phyloP scores from a whole-genome alignment of 1,139 yeast genomes.

The Saccharomyces hybrid region DNA sequence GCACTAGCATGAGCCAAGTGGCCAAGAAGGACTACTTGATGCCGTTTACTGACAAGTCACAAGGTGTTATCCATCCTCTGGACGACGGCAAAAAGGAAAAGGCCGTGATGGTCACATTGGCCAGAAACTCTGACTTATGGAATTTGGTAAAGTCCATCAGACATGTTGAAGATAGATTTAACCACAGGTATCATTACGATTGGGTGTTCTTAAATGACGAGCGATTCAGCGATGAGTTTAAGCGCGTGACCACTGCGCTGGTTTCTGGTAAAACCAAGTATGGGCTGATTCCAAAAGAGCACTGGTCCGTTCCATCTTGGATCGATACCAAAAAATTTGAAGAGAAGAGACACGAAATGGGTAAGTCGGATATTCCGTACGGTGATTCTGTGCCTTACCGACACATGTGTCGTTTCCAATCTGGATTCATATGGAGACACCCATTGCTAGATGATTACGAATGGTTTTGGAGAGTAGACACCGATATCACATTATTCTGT shows the following conservation, averaged over 20 bases:
- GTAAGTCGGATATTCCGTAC: conserved; percentile 42
- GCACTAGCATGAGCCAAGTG: background rate
- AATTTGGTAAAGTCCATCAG: conserved; percentile 54
- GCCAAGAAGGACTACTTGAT: conserved; percentile 11
- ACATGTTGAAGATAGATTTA: conserved; percentile 68
- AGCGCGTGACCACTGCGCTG: conserved; percentile 34
- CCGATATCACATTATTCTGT: conserved; percentile 69
- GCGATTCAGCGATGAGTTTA: conserved; percentile 42
- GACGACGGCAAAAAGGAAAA: conserved; percentile 38
- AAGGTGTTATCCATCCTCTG: conserved; percentile 23
- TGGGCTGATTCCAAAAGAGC: conserved; percentile 43
- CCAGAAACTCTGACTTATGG: conserved; percentile 62
- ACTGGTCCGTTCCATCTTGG: conserved; percentile 52
- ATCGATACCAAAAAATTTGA: conserved; percentile 56
- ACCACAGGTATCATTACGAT: conserved; percentile 53
- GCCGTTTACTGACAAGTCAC: conserved; percentile 27
- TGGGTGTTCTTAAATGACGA: conserved; percentile 69
- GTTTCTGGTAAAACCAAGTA: conserved; percentile 45
- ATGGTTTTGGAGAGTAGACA: conserved; percentile 94
- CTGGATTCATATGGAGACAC: conserved; percentile 84
- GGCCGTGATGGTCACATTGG: conserved; percentile 70
- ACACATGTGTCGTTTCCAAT: conserved; percentile 88
- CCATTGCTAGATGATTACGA: conserved; percentile 62
- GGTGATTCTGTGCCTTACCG: conserved; percentile 61
- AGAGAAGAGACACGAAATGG: conserved; percentile 41